Percentiles rank a stretch among this genome's conserved stretches.
Evolutionary conservation across 1,284 basidiomycete species (phyloP).

Genomic region (Polyporus tsugae): DNA sequence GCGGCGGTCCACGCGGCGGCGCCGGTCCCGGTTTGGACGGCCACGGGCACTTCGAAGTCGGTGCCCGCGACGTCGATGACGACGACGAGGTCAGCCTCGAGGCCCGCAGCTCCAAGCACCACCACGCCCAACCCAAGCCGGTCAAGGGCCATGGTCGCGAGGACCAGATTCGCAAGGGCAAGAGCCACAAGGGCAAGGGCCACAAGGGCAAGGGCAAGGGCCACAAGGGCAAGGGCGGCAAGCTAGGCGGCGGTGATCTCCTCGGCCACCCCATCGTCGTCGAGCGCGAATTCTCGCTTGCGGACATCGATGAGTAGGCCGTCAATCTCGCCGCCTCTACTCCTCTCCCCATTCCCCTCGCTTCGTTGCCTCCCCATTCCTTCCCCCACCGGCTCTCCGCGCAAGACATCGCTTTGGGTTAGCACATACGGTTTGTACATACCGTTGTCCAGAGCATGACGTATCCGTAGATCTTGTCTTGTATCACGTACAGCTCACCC

Average conservation of each 20-base stretch:
- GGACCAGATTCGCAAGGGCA: no score
- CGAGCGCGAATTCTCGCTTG: no score
- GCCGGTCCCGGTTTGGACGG: no score
- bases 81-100: background rate
- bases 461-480: background rate
- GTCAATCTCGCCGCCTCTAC: background rate
- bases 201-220: no score
- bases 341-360: no score
- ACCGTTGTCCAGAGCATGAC: background rate
- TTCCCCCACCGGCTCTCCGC: background rate
- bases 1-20: no score
- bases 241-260: no score
- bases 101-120: background rate
- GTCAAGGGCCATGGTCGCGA: no score
- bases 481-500: background rate
- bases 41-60: no score
- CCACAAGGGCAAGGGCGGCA: no score
- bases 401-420: background rate
- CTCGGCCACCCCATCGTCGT: no score
- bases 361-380: background rate
- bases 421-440: background rate
- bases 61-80: background rate
- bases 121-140: no score
- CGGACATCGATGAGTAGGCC: background rate
- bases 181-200: background rate